Evolutionary conservation across 371 early-diverging fungal species (phyloP), one percentile per base, ranked within the genome.

Genomic region (Fennellomyces sp.): DNA sequence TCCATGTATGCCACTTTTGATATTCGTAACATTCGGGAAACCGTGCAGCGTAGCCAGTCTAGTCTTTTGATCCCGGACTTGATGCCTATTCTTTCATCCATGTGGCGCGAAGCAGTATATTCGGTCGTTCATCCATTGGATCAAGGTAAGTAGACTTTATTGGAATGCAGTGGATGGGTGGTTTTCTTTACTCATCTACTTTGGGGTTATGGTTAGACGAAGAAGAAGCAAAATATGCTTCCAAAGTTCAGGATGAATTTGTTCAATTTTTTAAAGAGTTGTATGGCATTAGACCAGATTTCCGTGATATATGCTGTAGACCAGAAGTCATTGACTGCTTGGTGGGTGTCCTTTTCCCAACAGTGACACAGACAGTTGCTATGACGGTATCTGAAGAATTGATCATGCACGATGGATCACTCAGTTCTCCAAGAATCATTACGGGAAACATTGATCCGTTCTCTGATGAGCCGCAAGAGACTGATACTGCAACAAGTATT

Each of bases 251-350:
- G n/a, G 66, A 81, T 19, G 79, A 81, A 39, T 82, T 84, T 36
- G 66, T 91, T 26, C 78, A 77, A 21, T 76, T 88, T 25, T 68
- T 89, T 25, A 61, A 75, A 2, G 86, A 84, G 5, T 55, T 90
- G 67, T 88, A 88, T 48, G 51, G 68, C 26, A 66, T 58, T 25
- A 72, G 81, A 13, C 76, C 80, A n/a, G 75, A 80, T 11, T 84
- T 90, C 56, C 81, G 75, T 48, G 87, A 87, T 5, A 68, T 75
- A 0, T 83, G 83, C 47, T 69, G 68, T 39, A 75, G 76, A 2
- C 77, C 70, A n/a, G 91, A 91, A 21, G 68, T 76, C 7, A 64
- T 87, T 25, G 90, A 88, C 52, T 74, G 71, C 11, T 59, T 89
- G 25, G 70, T 86, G 12, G 69, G 66, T 8, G 74, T 83, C 7